phyloP scores from a whole-genome alignment of 257 asterid genomes.

The Nicotiana tomentosiformis region DNA sequence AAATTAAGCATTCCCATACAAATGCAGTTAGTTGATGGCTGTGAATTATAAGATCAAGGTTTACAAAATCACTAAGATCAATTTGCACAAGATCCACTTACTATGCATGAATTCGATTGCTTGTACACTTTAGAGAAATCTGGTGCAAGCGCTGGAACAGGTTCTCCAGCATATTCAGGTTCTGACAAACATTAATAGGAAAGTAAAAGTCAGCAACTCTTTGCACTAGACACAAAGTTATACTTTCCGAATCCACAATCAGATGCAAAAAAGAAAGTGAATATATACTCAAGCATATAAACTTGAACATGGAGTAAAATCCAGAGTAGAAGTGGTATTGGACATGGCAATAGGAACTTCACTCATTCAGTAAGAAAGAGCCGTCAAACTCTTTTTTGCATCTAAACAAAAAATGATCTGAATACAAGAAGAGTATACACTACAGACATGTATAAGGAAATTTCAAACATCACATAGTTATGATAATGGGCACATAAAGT shows the following conservation, averaged over 20 bases:
- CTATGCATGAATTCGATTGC: conserved; percentile 29
- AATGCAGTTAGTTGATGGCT: neutral
- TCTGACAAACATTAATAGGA: conserved; percentile 31
- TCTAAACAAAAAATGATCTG: neutral
- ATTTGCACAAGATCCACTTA: conserved; percentile 23
- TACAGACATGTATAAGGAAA: neutral
- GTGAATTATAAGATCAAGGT: neutral
- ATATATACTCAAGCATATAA: neutral
- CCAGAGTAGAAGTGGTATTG: neutral
- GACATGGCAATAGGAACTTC: neutral
- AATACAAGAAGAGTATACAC: neutral
- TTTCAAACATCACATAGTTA: neutral
- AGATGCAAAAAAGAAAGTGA: neutral
- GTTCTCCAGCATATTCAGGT: conserved; percentile 41
- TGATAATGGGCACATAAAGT: neutral
- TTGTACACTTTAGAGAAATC: conserved; percentile 35
- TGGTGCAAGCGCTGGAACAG: conserved; percentile 36
- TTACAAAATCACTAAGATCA: neutral
- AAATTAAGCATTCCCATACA: neutral
- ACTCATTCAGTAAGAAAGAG: neutral
- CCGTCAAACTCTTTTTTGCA: neutral
- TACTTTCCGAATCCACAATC: neutral
- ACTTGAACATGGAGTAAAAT: neutral
- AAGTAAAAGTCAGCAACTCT: conserved; percentile 12
- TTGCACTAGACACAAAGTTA: neutral